Base-by-base conservation (phyloP, 345 rosid species). In the Dipteronia sinensis region DNA sequence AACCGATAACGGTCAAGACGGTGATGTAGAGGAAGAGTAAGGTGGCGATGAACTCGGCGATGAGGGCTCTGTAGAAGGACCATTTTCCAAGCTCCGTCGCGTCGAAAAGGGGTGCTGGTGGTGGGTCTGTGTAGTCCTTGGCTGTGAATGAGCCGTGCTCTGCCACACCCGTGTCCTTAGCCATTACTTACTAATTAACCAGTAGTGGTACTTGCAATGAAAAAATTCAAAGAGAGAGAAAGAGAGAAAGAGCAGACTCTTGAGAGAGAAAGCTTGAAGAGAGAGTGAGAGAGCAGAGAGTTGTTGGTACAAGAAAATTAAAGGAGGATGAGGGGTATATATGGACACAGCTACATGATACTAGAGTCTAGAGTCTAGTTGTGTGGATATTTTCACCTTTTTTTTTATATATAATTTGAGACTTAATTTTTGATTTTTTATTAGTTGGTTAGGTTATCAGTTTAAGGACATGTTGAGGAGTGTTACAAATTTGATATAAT, bases 31-130 rank as follows among this genome's bases (percentile, higher is more conserved):
- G 92, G 81, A 94, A 91, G 78, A 92, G 94, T 59, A 94, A 69
- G 16, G 98, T 94, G 13, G 98, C 98, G 20, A 89, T 80, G 83
- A 94, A 94, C 88, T 92, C 94, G 17, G 93, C 94, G 23, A 94
- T 94, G 75, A 94, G 66, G 16, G 96, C 98, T 40, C 98, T 86
- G 83, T 94, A 92, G 78, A 92, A 90, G 0, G 97, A 94, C 97
- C 98, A 94, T 75, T 88, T 87, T 16, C 38, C 31, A 1, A 94
- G 82, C 87, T 94, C 97, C 23, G 17, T 86, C 0, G 64, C 73
- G 78, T 92, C 96, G 10, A 94, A 40, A 17, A 85, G 75, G n/a
- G 89, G 92, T 8, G 90, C 96, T 3, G 87, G 93, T 7, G 95
- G 97, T 25, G 98, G 97, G 82, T 94, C 94, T 0, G 85, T 78